A percentile compares a stretch with the other conserved stretches of the same genome.
phyloP scores from a whole-genome alignment of 129 eudicot species.

The Pittosporum tobira region DNA sequence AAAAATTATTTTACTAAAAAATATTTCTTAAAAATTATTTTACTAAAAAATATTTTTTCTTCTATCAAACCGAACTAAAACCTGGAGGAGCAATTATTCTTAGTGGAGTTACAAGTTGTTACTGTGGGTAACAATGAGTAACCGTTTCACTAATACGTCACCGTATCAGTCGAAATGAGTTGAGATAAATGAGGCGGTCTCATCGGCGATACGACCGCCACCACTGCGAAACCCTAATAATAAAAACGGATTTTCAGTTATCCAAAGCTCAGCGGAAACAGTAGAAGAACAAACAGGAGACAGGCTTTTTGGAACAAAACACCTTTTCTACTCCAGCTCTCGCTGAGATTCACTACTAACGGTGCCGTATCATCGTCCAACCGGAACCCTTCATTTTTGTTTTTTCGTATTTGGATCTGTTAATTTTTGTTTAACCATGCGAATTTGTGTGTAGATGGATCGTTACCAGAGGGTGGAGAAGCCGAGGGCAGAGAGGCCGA shows the following conservation, averaged over 20 bases:
- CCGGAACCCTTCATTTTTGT: not conserved
- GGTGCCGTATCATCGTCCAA: not conserved
- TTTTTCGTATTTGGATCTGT: not conserved
- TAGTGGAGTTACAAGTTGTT: too few species aligned
- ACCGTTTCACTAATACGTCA: too few species aligned
- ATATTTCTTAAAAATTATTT: too few species aligned
- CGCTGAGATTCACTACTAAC: not conserved
- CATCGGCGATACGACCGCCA: slow-evolving; percentile 15
- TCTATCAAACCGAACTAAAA: too few species aligned
- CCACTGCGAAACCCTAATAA: slow-evolving; percentile 5
- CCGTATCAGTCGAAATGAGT: not conserved
- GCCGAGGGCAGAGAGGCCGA: slow-evolving; percentile 49
- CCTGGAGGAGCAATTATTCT: too few species aligned
- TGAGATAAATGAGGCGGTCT: slow-evolving; percentile 11
- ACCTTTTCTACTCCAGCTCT: not conserved
- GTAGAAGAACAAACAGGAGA: too few species aligned
- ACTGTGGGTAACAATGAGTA: too few species aligned
- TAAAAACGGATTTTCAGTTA: not conserved
- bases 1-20: too few species aligned
- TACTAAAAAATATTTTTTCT: too few species aligned
- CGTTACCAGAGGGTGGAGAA: slow-evolving; percentile 71
- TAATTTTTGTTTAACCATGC: not conserved
- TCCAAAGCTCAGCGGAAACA: not conserved
- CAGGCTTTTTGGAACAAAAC: too few species aligned
- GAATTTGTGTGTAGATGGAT: slow-evolving; percentile 34